Evolutionary conservation across 345 rosid species (phyloP).

Genomic region (Citrus unshiu): DNA sequence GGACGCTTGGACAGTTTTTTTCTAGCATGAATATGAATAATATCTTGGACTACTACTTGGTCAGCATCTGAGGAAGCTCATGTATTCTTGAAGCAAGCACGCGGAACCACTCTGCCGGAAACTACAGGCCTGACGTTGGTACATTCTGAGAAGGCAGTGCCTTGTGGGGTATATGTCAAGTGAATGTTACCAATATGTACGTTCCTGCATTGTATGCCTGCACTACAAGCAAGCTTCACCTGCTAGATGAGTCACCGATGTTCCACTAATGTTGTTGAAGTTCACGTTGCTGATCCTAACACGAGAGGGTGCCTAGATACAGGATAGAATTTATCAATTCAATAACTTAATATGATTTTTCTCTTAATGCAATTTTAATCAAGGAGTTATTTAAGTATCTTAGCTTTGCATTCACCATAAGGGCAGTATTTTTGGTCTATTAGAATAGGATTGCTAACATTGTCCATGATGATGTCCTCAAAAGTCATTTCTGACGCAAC

Average conservation of each 20-base stretch:
- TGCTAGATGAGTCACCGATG: conserved; percentile 34
- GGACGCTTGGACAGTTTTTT: neutral
- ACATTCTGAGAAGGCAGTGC: conserved; percentile 33
- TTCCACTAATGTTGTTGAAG: conserved; percentile 51
- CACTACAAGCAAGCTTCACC: conserved; percentile 50
- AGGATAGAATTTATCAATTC: neutral
- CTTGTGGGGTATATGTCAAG: conserved; percentile 33
- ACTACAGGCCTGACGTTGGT: conserved; percentile 38
- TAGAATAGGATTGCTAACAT: conserved; percentile 46
- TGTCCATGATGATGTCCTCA: conserved; percentile 46
- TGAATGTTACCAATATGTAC: conserved; percentile 38
- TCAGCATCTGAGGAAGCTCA: neutral
- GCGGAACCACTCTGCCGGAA: conserved; percentile 22
- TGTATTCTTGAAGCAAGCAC: conserved; percentile 18
- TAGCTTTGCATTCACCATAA: conserved; percentile 27
- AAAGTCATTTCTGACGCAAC: conserved; percentile 35
- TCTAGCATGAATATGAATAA: neutral
- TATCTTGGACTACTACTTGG: neutral
- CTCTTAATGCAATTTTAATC: neutral
- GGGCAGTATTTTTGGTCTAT: conserved; percentile 55
- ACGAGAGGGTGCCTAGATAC: conserved; percentile 25
- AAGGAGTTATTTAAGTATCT: conserved; percentile 18
- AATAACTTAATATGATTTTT: neutral
- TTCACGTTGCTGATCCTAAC: conserved; percentile 41
- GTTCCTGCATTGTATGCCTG: conserved; percentile 29